Evolutionary conservation across 2,329 filamentous ascomycete genomes (phyloP), one percentile per base, ranked within the genome.

Genomic region (Thermomyces lanuginosus): DNA sequence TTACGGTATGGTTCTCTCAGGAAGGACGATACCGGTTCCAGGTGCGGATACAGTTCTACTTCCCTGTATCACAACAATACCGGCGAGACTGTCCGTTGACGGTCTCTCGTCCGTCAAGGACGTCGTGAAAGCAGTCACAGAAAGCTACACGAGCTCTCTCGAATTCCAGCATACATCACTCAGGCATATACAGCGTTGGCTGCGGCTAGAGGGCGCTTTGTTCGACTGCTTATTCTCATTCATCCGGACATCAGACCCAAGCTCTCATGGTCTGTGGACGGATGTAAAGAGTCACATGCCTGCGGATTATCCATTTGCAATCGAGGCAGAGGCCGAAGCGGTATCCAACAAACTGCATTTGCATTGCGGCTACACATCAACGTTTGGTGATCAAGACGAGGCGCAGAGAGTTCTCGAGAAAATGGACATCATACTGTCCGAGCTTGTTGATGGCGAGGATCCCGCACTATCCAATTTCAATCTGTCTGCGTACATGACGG

Each of bases 11-110:
- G 42, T 52, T 4, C 42, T 51, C 8, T 51, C 47, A 3, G 49
- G 49, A 19, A 39, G 49, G 15, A 40, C 45, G 14, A 36, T 50
- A 3, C 40, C 48, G 6, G 38, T 48, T 8, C 30, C 43, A 8
- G 44, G 44, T 3, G 40, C 46, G 5, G 42, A 51, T 5, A 40
- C 38, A 0, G 46, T 55, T 7, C 33, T 51, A 4, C 36, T 47
- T 9, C 51, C 51, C 7, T 52, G 49, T 24, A 49, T 55, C 20
- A 49, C 45, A 2, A 55, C 51, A 4, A 42, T 55, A 11, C 50
- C 51, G 2, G 43, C 41, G 14, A 45, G 49, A n/a, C 38, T 54
- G 6, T 36, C 42, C 23, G 37, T 43, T 7, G 27, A 26, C 2
- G 29, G 32, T 4, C 21, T 43, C 8, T n/a, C 19, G 2, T 44